phyloP scores from a whole-genome alignment of 371 early-diverging fungal genomes.

The Rhizomucor pusillus region DNA sequence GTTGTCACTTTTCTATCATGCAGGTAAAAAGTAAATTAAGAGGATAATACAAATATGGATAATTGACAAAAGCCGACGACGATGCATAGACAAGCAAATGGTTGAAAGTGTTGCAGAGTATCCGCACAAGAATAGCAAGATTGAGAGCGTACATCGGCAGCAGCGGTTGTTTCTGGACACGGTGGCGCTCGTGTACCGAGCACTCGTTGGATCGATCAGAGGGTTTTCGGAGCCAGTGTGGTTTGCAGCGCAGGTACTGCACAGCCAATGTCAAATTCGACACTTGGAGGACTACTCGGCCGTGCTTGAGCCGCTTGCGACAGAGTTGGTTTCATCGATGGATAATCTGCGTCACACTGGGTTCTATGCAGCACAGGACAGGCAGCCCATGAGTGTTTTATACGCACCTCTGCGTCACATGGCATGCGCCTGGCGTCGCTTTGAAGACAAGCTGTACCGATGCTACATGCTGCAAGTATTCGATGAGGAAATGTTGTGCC shows the following conservation, averaged over 20 bases:
- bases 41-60: conserved; percentile 1
- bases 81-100: conserved; percentile 24
- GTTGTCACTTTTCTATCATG: conserved; percentile 27
- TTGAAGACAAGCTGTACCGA: conserved; percentile 22
- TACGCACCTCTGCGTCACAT: neutral
- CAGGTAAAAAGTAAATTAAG: conserved; percentile 15
- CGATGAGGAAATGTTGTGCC: too few species aligned
- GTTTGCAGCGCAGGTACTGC: conserved; percentile 28
- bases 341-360: conserved; percentile 5
- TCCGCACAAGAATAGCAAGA: neutral
- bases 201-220: conserved; percentile 2
- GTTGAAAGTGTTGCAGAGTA: conserved; percentile 6
- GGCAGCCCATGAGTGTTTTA: neutral
- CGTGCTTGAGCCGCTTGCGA: conserved; percentile 10
- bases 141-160: conserved; percentile 22
- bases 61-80: neutral
- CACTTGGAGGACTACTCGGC: conserved; percentile 14
- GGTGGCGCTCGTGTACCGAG: too few species aligned
- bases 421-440: conserved; percentile 13
- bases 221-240: conserved; percentile 24
- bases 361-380: neutral
- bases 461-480: conserved; percentile 22
- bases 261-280: conserved; percentile 14
- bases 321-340: neutral
- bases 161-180: conserved; percentile 28